Evolutionary conservation across 1,284 basidiomycete species (phyloP), one percentile per base, ranked within the genome.

Genomic region (Ustilago nuda): DNA sequence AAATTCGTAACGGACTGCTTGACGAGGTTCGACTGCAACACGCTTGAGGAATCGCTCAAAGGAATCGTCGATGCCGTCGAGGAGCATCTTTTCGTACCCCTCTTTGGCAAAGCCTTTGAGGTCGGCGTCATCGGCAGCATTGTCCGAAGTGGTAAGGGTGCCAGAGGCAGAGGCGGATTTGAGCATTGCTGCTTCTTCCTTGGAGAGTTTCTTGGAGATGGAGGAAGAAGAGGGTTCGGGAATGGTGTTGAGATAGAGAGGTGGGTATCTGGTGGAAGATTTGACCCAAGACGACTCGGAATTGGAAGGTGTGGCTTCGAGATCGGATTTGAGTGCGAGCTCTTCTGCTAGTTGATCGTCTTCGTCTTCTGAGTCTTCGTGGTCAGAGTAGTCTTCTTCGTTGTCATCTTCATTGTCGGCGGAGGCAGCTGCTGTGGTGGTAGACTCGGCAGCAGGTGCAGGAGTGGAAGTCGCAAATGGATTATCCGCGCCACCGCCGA

Each of bases 1-100:
- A 36, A 76, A 82, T 53, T 84, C 84, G 64, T 85, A 85, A 15
- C 84, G 71, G 12, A 85, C 80, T n/a, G 82, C 78, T 53, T 85
- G 84, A 2, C 79, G 50, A 7, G 77, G 72, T 56, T 84, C 79
- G 1, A 78, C 56, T 32, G 63, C 52, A 6, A 85, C 76, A 0
- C 84, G 72, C 52, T 79, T 78, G 2, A 82, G 62, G 53, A 85
- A 85, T 3, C 77, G 76, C 62, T 84, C 82, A 61, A 85, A 84
- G 1, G 77, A 71, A n/a, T 74, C 71, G 46, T 85, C 83, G 27
- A 84, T 72, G 13, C 82, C 81, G 13, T 75, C 72, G 50, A 84
- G 62, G 19, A 77, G 61, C 76, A 81, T 82, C 56, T 76, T 72
- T 41, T 84, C 82, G 58, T 85, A 85, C 7, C 73, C 75, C 36